phyloP scores from a whole-genome alignment of 306 rosid species.

The Biancaea sappan region DNA sequence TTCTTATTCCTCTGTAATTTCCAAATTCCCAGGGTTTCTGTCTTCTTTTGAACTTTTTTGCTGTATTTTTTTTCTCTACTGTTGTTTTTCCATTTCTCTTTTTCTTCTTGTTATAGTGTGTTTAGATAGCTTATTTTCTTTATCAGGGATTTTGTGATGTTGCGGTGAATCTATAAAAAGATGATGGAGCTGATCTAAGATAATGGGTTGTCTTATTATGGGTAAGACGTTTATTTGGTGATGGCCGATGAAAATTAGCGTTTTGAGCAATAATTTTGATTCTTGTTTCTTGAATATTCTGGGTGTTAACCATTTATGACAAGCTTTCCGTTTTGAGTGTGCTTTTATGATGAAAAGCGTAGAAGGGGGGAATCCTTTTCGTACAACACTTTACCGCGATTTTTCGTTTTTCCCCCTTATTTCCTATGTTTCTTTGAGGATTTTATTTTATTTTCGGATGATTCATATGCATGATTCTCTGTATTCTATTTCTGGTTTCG shows the following conservation, averaged over 20 bases:
- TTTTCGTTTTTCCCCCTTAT: not conserved
- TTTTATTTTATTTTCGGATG: not conserved
- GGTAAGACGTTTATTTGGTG: conserved; percentile 19
- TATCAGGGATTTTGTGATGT: conserved; percentile 10
- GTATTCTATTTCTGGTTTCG: not conserved
- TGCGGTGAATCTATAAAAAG: conserved; percentile 33
- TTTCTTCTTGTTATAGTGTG: not conserved
- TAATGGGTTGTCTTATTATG: conserved; percentile 26
- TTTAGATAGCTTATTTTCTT: not conserved
- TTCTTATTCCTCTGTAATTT: conserved; percentile 23
- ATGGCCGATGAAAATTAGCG: not conserved
- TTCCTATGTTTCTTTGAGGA: not conserved
- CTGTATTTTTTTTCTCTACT: not conserved
- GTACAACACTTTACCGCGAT: not conserved
- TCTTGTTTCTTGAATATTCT: conserved; percentile 28
- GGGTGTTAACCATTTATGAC: conserved; percentile 32
- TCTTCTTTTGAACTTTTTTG: not conserved
- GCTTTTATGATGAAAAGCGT: not conserved
- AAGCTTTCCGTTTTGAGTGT: conserved; percentile 30
- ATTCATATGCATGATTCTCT: not conserved
- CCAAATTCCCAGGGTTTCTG: conserved; percentile 32
- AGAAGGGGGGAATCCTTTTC: conserved; percentile 23
- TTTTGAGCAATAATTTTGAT: conserved; percentile 16
- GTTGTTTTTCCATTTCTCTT: not conserved
- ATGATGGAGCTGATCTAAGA: conserved; percentile 19